A percentile compares a stretch with the other conserved stretches of the same genome.
Conservation (phyloP, 2,329 filamentous ascomycete genomes). For the Fusarium abutilonis region DNA sequence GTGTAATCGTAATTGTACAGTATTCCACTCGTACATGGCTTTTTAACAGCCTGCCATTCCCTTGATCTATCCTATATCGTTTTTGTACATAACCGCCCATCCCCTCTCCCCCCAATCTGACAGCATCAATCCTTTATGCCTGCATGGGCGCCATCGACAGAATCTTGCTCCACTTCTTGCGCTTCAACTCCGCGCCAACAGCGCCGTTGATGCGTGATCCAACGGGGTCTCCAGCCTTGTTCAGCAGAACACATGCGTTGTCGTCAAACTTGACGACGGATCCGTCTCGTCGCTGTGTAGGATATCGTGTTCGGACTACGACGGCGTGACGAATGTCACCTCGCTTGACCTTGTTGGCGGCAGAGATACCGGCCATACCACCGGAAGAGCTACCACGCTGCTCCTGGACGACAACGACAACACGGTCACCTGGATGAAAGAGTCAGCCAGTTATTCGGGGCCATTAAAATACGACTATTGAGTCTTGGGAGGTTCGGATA, state of each 20-base stretch:
- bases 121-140: conserved; percentile 51
- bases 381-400: conserved; percentile 82
- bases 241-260: conserved; percentile 97
- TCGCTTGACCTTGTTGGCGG: conserved; percentile 91
- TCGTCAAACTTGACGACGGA: conserved; percentile 94
- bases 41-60: conserved; percentile 1
- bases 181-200: conserved; percentile 87
- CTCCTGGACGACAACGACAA: conserved; percentile 97
- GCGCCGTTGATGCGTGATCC: conserved; percentile 92
- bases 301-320: conserved; percentile 89
- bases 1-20: conserved; percentile 49
- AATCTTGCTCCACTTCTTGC: conserved; percentile 98
- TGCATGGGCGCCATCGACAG: conserved; percentile 87
- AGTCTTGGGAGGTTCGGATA: neutral
- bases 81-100: conserved; percentile 30
- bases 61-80: conserved; percentile 12
- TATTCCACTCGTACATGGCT: conserved; percentile 43
- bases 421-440: conserved; percentile 80
- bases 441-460: too few species aligned
- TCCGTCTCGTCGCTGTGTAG: conserved; percentile 86
- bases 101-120: neutral
- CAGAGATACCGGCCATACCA: conserved; percentile 75
- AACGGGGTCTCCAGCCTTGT: conserved; percentile 95
- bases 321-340: conserved; percentile 97
- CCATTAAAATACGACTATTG: neutral